Conservation (phyloP, 441 rosid species). For the Adansonia madagascariensis region DNA sequence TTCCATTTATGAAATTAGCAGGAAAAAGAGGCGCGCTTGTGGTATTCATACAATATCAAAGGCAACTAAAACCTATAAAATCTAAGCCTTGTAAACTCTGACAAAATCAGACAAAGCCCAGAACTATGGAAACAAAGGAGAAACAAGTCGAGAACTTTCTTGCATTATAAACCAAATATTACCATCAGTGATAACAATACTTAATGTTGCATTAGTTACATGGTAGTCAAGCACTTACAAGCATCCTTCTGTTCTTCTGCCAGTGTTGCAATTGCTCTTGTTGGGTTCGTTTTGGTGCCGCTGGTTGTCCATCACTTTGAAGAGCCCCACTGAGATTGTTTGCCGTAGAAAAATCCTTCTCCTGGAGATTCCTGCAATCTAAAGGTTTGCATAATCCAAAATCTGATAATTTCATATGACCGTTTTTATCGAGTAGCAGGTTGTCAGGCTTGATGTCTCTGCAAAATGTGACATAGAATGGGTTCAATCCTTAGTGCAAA, state of each 20-base stretch:
- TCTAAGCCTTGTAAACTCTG: not conserved
- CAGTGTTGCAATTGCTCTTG: conserved; percentile 92
- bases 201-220: conserved; percentile 18
- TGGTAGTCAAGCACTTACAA: conserved; percentile 56
- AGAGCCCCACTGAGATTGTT: conserved; percentile 84
- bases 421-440: conserved; percentile 82
- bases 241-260: conserved; percentile 95
- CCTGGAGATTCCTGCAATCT: conserved; percentile 89
- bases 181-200: not conserved
- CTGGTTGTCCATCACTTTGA: conserved; percentile 91
- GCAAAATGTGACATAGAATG: conserved; percentile 34
- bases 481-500: conserved; percentile 16
- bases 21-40: conserved; percentile 1
- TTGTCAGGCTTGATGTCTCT: conserved; percentile 97
- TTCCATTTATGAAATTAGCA: not conserved
- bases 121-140: not conserved
- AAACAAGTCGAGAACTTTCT: not conserved
- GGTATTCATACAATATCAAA: conserved; percentile 7
- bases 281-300: conserved; percentile 80
- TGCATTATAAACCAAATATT: conserved; percentile 2
- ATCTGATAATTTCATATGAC: conserved; percentile 71
- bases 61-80: conserved; percentile 22
- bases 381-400: conserved; percentile 69
- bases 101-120: not conserved
- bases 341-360: conserved; percentile 73